A percentile compares a stretch with the other conserved stretches of the same genome.
Conservation (phyloP, 495 filamentous ascomycete species). For the Hypomontagnella monticulosa region DNA sequence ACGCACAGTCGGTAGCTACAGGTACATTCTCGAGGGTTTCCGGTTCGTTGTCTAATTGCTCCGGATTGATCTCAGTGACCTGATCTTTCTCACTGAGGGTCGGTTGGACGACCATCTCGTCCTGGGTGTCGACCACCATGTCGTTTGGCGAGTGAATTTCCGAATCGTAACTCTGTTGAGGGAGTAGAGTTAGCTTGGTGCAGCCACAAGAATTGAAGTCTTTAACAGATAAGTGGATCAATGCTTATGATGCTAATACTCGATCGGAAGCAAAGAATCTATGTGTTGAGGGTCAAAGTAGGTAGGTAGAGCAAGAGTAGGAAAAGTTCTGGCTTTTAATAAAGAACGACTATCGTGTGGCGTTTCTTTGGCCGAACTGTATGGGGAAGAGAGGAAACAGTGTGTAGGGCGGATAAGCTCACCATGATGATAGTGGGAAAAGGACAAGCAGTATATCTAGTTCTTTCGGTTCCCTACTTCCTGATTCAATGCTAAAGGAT, state of each 20-base stretch:
- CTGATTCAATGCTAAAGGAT: slow-evolving; percentile 17
- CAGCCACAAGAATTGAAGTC: background rate
- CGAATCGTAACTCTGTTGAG: slow-evolving; percentile 52
- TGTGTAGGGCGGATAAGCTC: slow-evolving; percentile 4
- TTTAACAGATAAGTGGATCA: background rate
- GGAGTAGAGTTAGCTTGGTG: slow-evolving; percentile 42
- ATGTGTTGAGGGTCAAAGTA: background rate
- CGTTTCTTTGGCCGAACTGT: slow-evolving; percentile 23
- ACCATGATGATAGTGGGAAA: slow-evolving; percentile 26
- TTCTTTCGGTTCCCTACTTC: slow-evolving; percentile 18
- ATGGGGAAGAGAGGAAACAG: slow-evolving; percentile 1
- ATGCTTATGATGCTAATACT: slow-evolving; percentile 15
- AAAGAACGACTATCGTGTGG: slow-evolving; percentile 33
- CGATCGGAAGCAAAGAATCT: slow-evolving; percentile 12
- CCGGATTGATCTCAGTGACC: slow-evolving; percentile 84
- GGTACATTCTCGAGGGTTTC: slow-evolving; percentile 58
- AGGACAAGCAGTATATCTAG: slow-evolving; percentile 11
- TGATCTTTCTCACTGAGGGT: slow-evolving; percentile 79
- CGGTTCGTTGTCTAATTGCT: slow-evolving; percentile 60
- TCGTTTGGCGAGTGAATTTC: slow-evolving; percentile 61
- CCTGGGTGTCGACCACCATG: slow-evolving; percentile 78
- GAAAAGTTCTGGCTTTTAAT: slow-evolving; percentile 18
- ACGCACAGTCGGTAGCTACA: slow-evolving; percentile 78
- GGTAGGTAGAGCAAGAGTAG: slow-evolving; percentile 20
- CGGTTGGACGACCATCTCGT: slow-evolving; percentile 68